Percentiles rank a stretch among this genome's conserved stretches.
These are phyloP conservation scores for Corymbia citriodora DNA, from an alignment of 441 rosid species.

Conservation along the genomic window DNA sequence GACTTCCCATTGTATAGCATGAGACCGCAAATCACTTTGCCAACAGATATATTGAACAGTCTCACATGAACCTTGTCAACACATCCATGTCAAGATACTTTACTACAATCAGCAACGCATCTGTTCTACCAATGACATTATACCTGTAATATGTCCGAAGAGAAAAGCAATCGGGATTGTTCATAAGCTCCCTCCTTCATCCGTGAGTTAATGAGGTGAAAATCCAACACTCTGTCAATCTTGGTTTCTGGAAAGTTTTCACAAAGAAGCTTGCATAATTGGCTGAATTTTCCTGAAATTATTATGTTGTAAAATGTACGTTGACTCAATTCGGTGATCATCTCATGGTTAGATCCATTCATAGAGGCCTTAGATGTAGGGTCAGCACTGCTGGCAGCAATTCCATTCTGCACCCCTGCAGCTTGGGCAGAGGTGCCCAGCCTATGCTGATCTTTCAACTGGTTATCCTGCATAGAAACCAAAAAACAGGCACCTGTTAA, in stretches of 20 bases:
- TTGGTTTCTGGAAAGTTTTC: slow-evolving; percentile 69
- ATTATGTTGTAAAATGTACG: slow-evolving; percentile 53
- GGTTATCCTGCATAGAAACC: slow-evolving; percentile 34
- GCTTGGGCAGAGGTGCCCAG: slow-evolving; percentile 20
- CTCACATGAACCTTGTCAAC: neutral
- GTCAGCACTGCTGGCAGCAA: slow-evolving; percentile 24
- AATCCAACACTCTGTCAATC: slow-evolving; percentile 43
- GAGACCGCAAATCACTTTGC: neutral
- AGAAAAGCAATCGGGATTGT: slow-evolving; percentile 48
- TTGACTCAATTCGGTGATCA: slow-evolving; percentile 53
- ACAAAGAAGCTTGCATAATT: slow-evolving; percentile 56
- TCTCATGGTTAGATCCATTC: slow-evolving; percentile 23
- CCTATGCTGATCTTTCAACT: slow-evolving; percentile 22
- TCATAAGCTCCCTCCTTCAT: slow-evolving; percentile 84
- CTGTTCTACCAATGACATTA: neutral
- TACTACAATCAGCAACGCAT: neutral
- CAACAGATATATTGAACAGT: neutral
- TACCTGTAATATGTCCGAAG: slow-evolving; percentile 65
- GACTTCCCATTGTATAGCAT: neutral
- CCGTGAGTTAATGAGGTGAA: slow-evolving; percentile 49
- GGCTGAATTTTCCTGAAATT: slow-evolving; percentile 66
- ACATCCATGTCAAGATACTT: neutral
- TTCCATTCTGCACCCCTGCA: slow-evolving; percentile 26
- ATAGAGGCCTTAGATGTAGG: slow-evolving; percentile 28
- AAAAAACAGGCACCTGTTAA: neutral